Evolutionary conservation across 805 yeast genomes (phyloP).

Genomic region (Pichia sporocuriosa): DNA sequence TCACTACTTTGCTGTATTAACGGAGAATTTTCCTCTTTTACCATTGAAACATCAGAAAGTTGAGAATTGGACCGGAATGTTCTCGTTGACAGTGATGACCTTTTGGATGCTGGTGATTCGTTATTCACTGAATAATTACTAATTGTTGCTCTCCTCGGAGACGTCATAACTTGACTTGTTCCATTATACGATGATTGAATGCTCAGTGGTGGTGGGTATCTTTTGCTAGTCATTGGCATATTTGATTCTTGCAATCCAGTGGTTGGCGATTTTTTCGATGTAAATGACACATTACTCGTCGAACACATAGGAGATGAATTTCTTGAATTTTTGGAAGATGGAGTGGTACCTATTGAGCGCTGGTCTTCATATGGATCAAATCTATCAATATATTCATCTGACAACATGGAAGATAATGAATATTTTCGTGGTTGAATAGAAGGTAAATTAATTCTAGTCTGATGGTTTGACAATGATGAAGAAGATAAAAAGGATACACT

Average conservation of each 20-base stretch:
- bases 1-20: conserved; percentile 4
- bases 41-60: conserved; percentile 23
- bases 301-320: conserved; percentile 14
- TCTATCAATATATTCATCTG: conserved; percentile 14
- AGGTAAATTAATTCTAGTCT: conserved; percentile 13
- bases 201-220: conserved; percentile 11
- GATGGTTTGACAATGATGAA: conserved; percentile 3
- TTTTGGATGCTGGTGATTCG: conserved; percentile 25
- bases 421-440: conserved; percentile 18
- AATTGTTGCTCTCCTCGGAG: conserved; percentile 10
- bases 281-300: background rate
- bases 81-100: conserved; percentile 29
- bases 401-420: conserved; percentile 14
- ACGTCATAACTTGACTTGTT: background rate
- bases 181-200: background rate
- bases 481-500: conserved; percentile 1
- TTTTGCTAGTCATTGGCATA: background rate
- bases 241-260: background rate
- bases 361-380: conserved; percentile 4
- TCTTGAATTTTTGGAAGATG: conserved; percentile 12
- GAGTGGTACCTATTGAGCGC: background rate
- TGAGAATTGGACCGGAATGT: conserved; percentile 29
- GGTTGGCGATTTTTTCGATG: conserved; percentile 1
- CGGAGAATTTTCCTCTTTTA: conserved; percentile 12
- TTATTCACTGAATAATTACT: conserved; percentile 6